Conservation (phyloP, 176 grass and related monocot genomes). For the Raddia guianensis region DNA sequence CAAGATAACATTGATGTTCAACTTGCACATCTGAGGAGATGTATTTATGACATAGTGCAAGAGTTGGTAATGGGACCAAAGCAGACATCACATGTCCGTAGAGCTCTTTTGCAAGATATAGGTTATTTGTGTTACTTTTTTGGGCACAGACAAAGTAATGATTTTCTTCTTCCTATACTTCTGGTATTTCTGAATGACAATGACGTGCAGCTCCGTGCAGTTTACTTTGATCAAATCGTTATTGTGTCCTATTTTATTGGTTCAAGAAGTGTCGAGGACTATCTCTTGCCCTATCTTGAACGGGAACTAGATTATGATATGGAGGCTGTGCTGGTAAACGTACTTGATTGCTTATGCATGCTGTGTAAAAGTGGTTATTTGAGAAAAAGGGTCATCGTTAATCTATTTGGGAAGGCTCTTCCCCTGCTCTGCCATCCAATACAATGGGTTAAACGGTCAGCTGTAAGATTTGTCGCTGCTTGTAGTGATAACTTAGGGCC, state of each 20-base stretch:
- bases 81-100: constrained; percentile 82
- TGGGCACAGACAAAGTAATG: constrained; percentile 91
- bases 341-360: constrained; percentile 88
- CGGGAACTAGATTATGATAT: constrained; percentile 82
- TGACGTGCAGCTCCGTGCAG: constrained; percentile 84
- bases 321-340: constrained; percentile 87
- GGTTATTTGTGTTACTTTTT: constrained; percentile 90
- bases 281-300: constrained; percentile 96
- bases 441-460: constrained; percentile 87
- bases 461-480: constrained; percentile 75
- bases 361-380: constrained; percentile 80
- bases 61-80: constrained; percentile 93
- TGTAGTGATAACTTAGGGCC: constrained; percentile 84
- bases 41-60: constrained; percentile 90
- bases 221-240: constrained; percentile 85
- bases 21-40: constrained; percentile 74
- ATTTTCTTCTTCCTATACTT: constrained; percentile 95
- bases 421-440: constrained; percentile 86
- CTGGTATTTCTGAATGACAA: constrained; percentile 95
- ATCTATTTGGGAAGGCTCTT: constrained; percentile 76
- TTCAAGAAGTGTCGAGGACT: constrained; percentile 92
- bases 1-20: constrained; percentile 45
- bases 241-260: constrained; percentile 98
- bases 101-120: constrained; percentile 92
- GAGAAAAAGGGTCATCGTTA: constrained; percentile 81